Base-by-base conservation (phyloP, 495 filamentous ascomycete genomes). In the Sordaria brevicollis region DNA sequence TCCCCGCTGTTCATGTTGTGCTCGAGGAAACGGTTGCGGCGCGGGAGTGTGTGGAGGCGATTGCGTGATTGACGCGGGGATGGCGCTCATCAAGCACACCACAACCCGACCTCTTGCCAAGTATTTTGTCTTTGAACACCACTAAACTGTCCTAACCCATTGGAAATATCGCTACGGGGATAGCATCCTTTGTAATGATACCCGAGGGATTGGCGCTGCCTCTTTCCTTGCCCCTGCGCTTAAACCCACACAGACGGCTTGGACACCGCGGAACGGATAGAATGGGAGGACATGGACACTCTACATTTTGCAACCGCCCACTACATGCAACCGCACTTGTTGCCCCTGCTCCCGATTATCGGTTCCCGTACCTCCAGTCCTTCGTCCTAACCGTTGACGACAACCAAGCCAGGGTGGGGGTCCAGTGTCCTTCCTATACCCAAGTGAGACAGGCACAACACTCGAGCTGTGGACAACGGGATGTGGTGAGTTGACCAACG, bases 11-110 rank as follows among this genome's bases (percentile, higher is more conserved):
- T 25, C 19, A 10, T 62, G 29, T 15, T 5, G 49, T 17, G 68
- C 43, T 57, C 41, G 35, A 21, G n/a, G n/a, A 35, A 25, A 25
- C 15, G 21, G n/a, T 37, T 69, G 39, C 34, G 9, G 65, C 17
- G 8, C 34, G 39, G 21, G 68, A 68, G 19, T 13, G 21, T 65
- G 68, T 54, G 66, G 67, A 13, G 71, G 31, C 65, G 71, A 75
- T 73, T 38, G 73, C 73, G 75, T 72, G 72, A 75, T 75, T 71
- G 65, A 66, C 68, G 66, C 67, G 68, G 71, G 66, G 62, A 76
- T 76, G 73, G 69, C 70, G 71, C 29, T 68, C 65, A 41, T 39
- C 35, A 49, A n/a, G 21, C 34, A 19, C 41, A 8, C 13, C 11
- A 11, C 33, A 49, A 19, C 33, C 13, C 68, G 19, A 33, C 49